phyloP scores from a whole-genome alignment of 2,329 filamentous ascomycete genomes.

The Teratosphaeria pseudoeucalypti region DNA sequence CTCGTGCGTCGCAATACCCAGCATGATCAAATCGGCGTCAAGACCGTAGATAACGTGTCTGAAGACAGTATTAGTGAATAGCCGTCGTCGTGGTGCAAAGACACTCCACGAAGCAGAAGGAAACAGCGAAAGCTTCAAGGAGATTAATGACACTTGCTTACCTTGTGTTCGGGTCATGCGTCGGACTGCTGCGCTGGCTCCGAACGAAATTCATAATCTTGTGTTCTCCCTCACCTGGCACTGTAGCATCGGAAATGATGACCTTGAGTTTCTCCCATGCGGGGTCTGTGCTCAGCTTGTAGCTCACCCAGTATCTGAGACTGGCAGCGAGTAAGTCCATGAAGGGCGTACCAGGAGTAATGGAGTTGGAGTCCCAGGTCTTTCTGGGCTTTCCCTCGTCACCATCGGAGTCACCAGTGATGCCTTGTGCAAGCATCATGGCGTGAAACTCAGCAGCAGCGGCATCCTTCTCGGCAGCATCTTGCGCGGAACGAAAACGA shows the following conservation, averaged over 20 bases:
- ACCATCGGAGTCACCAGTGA: conserved; percentile 8
- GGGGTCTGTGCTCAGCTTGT: conserved; percentile 94
- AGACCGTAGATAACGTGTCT: conserved; percentile 96
- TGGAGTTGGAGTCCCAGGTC: conserved; percentile 81
- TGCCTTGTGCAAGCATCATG: conserved; percentile 60
- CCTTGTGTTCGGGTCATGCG: conserved; percentile 83
- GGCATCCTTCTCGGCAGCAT: conserved; percentile 86
- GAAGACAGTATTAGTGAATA: conserved; percentile 11
- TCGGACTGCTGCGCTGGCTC: conserved; percentile 79
- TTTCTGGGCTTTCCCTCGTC: conserved; percentile 59
- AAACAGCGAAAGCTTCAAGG: conserved; percentile 3
- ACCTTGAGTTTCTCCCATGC: conserved; percentile 94
- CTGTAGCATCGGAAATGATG: conserved; percentile 96
- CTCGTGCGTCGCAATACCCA: conserved; percentile 92
- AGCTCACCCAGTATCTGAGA: conserved; percentile 91
- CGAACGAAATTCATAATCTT: conserved; percentile 99
- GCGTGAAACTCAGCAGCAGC: conserved; percentile 84
- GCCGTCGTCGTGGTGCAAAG: neutral
- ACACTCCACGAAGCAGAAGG: neutral
- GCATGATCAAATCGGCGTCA: conserved; percentile 97
- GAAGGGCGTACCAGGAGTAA: conserved; percentile 94
- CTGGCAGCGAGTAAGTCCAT: conserved; percentile 92
- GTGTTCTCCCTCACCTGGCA: conserved; percentile 95
- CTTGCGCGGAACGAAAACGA: conserved; percentile 87
- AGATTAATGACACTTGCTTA: conserved; percentile 5